Base-by-base conservation (phyloP, 2,329 filamentous ascomycete genomes). In the Hymenoscyphus infarciens region DNA sequence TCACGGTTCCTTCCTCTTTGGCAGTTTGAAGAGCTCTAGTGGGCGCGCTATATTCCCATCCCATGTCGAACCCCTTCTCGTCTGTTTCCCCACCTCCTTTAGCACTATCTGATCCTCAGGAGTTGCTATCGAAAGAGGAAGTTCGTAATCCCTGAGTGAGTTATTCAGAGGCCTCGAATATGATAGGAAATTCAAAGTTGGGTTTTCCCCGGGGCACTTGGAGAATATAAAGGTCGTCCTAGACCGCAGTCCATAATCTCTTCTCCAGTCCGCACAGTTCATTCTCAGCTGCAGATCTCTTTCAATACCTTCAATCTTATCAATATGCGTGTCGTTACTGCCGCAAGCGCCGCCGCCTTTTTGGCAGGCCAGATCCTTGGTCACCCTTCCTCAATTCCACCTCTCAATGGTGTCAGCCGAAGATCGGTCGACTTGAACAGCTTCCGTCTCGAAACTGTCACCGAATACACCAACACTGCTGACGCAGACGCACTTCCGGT, bases 351-450 rank as follows among this genome's bases (percentile, higher is more conserved):
- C 38, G 56, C 56, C 15, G 31, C 45, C 25, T 52, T 59, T 33
- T 38, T 63, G 45, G 61, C 61, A 39, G 45, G 56, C 25, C 57
- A 56, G 27, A 57, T 59, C 56, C 25, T 63, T 22, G 55, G 27
- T 38, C 61, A 63, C 29, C 61, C 61, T n/a, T 35, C 33, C 16
- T 8, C 54, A n/a, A 3, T 42, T 52, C 53, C 57, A 22, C 35
- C 61, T 59, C 31, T 27, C 35, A 42, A 39, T 42, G 52, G 33
- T 25, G 86, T n/a, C 85, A 56, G 79, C 29, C 49, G 38, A 27
- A 55, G 61, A 62, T 49, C 53, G 16, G 56, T 67, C 16, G 61
- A 69, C 42, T 59, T 69, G 19, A 63, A 61, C 22, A 31, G 35
- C 5, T 69, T 66, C 61, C 59, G 63, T 1, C 35, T 69, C 13